Evolutionary conservation across 495 filamentous ascomycete genomes (phyloP), one percentile per base, ranked within the genome.

Genomic region (Xylaria bambusicola): DNA sequence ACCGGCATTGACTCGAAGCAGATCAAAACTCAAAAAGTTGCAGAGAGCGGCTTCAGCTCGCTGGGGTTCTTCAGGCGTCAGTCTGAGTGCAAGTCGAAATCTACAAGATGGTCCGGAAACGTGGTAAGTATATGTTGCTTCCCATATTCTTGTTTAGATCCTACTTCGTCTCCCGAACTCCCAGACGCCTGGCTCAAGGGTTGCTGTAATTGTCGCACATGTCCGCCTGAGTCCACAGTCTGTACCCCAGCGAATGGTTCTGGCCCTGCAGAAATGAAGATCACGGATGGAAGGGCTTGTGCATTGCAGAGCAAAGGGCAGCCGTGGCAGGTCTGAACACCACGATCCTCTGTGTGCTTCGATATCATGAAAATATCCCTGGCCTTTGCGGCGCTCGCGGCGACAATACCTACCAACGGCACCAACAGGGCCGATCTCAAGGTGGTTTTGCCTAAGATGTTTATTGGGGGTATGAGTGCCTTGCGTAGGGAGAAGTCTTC

Each of bases 71-170:
- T 24, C 46, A 18, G 26, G 36, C 24, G 20, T 6, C 21, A 23
- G 44, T 15, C 46, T 17, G n/a, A 31, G 29, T 29, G 45, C n/a
- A 29, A 33, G 24, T 40, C 35, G 46, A 51, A 31, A 44, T 58
- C 50, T 46, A 44, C 56, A 58, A 58, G 26, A 58, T 58, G 56
- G 56, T 51, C 8, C 41, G 56, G 46, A 58, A 58, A 51, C 56
- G 56, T 18, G 56, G 56, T 58, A 51, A 58, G 56, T 58, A 29
- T 31, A 50, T 35, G 15, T 8, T 58, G 26, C 13, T 27, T 53
- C 40, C 21, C 40, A 26, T 9, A 20, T 38, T 36, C 26, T 29
- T 40, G 46, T 46, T 46, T 46, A 27, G 12, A n/a, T 45, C 9
- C 29, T 49, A 8, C 15, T 24, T 33, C 13, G 38, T 23, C 31